phyloP scores from a whole-genome alignment of 78 protist species.

The Dictyostelium capitatum region DNA sequence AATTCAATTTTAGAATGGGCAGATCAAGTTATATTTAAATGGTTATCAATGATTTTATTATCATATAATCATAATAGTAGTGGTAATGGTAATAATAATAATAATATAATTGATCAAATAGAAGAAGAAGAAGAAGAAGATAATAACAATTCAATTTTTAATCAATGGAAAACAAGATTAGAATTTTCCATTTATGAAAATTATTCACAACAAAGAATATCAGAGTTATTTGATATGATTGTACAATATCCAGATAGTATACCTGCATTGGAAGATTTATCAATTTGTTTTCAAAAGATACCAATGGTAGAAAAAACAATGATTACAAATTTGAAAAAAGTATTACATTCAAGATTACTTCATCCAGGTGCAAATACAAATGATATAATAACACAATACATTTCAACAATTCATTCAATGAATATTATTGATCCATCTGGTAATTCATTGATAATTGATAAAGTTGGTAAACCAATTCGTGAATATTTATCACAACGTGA shows the following conservation, averaged over 20 bases:
- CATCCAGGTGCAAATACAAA: conserved; percentile 91
- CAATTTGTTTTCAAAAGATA: conserved; percentile 35
- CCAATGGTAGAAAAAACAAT: conserved; percentile 24
- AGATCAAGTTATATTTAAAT: conserved; percentile 43
- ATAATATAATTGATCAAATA: background rate
- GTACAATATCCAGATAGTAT: conserved; percentile 85
- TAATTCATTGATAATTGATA: background rate
- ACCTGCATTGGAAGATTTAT: conserved; percentile 83
- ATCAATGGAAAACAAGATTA: conserved; percentile 75
- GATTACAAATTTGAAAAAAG: background rate
- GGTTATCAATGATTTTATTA: conserved; percentile 60
- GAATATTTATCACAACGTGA: conserved; percentile 74
- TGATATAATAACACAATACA: conserved; percentile 77
- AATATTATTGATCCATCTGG: conserved; percentile 83
- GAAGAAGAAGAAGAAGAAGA: background rate
- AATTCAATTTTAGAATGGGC: conserved; percentile 30
- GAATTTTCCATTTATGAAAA: conserved; percentile 69
- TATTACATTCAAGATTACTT: conserved; percentile 76
- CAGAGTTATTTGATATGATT: conserved; percentile 92
- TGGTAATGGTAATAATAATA: background rate
- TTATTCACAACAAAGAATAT: conserved; percentile 77
- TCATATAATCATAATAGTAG: background rate
- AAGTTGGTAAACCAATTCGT: conserved; percentile 74
- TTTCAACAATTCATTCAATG: conserved; percentile 79
- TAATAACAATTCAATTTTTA: background rate